phyloP scores from a whole-genome alignment of 1,139 yeast species.

The Sugiyamaella xylanicola region DNA sequence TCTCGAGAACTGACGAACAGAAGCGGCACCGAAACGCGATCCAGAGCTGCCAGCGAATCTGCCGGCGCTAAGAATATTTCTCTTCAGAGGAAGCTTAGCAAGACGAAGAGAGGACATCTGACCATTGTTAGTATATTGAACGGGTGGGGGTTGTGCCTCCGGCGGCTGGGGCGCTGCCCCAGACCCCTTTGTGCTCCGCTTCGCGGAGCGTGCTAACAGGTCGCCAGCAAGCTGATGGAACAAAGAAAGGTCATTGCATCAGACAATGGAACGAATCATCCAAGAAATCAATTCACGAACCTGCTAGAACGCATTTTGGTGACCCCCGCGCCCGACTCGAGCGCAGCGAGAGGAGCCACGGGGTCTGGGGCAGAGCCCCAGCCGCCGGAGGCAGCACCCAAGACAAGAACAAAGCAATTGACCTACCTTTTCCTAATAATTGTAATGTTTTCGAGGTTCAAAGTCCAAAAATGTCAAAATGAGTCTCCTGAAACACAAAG shows the following conservation, averaged over 20 bases:
- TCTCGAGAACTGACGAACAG: conserved; percentile 13
- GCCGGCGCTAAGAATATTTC: conserved; percentile 1
- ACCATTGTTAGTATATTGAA: background rate
- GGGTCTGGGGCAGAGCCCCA: background rate
- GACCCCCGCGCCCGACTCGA: too few relatives aligned
- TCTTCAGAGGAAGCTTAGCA: conserved; percentile 21
- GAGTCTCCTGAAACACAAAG: background rate
- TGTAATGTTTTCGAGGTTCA: background rate
- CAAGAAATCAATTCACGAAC: too few relatives aligned
- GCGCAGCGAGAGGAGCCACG: too few relatives aligned
- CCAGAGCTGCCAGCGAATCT: conserved; percentile 5
- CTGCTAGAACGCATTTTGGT: too few relatives aligned
- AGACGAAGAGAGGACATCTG: conserved; percentile 23
- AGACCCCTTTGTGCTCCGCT: background rate
- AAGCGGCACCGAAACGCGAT: background rate
- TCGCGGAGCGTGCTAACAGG: background rate
- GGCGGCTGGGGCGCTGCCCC: background rate
- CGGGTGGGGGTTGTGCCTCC: background rate
- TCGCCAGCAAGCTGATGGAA: background rate
- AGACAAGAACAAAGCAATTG: too few relatives aligned
- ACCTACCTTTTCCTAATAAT: background rate
- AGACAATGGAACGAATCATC: too few relatives aligned
- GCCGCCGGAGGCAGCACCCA: background rate
- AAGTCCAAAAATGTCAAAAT: background rate
- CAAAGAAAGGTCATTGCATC: too few relatives aligned